Evolutionary conservation across 2,329 filamentous ascomycete species (phyloP).

Genomic region (Ciborinia camelliae): DNA sequence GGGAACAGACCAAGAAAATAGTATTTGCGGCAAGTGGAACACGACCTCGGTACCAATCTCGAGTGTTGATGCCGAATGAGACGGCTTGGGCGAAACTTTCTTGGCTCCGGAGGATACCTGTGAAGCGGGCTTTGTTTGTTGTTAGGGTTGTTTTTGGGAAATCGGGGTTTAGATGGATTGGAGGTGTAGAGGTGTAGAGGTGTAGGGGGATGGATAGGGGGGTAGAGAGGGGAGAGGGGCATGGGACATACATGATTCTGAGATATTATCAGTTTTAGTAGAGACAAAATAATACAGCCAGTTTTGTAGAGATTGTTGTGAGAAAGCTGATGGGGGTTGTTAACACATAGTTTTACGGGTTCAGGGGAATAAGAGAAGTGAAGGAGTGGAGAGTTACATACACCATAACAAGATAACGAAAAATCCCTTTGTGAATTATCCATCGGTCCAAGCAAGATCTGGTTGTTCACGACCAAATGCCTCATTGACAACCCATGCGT

Average conservation of each 20-base stretch:
- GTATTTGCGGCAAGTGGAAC: slow-evolving; percentile 43
- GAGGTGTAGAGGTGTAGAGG: too few relatives aligned
- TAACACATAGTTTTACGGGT: background rate
- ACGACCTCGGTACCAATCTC: slow-evolving; percentile 43
- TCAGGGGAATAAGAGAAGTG: background rate
- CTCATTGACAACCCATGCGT: slow-evolving; percentile 52
- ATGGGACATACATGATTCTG: background rate
- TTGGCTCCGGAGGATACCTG: slow-evolving; percentile 44
- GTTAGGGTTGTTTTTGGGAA: background rate
- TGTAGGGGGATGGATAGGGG: too few relatives aligned
- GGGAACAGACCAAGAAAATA: slow-evolving; percentile 3
- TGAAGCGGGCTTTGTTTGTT: slow-evolving; percentile 34
- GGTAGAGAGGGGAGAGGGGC: too few relatives aligned
- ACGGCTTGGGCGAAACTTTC: slow-evolving; percentile 46
- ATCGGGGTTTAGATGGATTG: too few relatives aligned
- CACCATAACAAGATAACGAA: slow-evolving; percentile 61
- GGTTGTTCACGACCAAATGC: slow-evolving; percentile 54
- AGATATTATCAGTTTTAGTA: slow-evolving; percentile 20
- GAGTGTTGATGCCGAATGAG: slow-evolving; percentile 44
- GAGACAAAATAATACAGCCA: slow-evolving; percentile 7
- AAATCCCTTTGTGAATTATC: slow-evolving; percentile 62
- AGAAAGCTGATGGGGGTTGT: background rate
- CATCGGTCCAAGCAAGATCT: slow-evolving; percentile 59
- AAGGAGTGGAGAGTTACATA: slow-evolving; percentile 13
- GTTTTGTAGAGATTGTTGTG: slow-evolving; percentile 1